A percentile compares a stretch with the other conserved stretches of the same genome.
Conservation (phyloP, 106 monocot genomes). For the Narthecium ossifragum region DNA sequence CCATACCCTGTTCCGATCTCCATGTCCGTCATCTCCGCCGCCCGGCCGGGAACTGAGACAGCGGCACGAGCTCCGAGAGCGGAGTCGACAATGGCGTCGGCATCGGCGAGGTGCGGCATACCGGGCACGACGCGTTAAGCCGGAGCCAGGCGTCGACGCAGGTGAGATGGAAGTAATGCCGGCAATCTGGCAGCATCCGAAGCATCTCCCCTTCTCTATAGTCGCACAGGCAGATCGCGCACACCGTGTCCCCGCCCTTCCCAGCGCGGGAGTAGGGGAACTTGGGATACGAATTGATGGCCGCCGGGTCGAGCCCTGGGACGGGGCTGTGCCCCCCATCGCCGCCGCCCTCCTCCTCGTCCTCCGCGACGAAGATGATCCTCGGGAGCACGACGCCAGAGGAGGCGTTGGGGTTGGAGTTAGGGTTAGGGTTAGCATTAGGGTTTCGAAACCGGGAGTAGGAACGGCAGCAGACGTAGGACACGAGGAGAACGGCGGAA, state of each 20-base stretch:
- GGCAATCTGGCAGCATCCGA: slow-evolving; percentile 64
- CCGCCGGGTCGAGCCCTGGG: slow-evolving; percentile 44
- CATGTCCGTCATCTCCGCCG: slow-evolving; percentile 42
- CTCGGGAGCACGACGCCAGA: slow-evolving; percentile 31
- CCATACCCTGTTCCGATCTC: too few species aligned
- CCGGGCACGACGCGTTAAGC: slow-evolving; percentile 56
- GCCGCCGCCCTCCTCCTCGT: slow-evolving; percentile 22
- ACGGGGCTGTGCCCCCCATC: slow-evolving; percentile 1
- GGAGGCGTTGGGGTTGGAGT: neutral
- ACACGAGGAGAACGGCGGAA: slow-evolving; percentile 40
- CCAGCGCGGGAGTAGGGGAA: slow-evolving; percentile 28
- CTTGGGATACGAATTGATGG: slow-evolving; percentile 56
- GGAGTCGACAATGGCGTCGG: slow-evolving; percentile 55
- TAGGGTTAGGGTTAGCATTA: neutral
- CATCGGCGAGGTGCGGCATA: slow-evolving; percentile 56
- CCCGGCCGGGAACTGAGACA: slow-evolving; percentile 51
- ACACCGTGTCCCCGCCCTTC: slow-evolving; percentile 20
- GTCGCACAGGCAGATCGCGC: slow-evolving; percentile 62
- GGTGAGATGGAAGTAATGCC: slow-evolving; percentile 48
- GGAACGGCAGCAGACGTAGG: slow-evolving; percentile 51
- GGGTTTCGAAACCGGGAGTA: neutral
- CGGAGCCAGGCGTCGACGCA: slow-evolving; percentile 66
- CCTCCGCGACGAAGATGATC: slow-evolving; percentile 57
- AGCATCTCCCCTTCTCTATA: slow-evolving; percentile 64
- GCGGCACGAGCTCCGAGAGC: slow-evolving; percentile 48